These are phyloP conservation scores for Articulospora tetracladia DNA, from an alignment of 495 filamentous ascomycete species.

Conservation along the genomic window DNA sequence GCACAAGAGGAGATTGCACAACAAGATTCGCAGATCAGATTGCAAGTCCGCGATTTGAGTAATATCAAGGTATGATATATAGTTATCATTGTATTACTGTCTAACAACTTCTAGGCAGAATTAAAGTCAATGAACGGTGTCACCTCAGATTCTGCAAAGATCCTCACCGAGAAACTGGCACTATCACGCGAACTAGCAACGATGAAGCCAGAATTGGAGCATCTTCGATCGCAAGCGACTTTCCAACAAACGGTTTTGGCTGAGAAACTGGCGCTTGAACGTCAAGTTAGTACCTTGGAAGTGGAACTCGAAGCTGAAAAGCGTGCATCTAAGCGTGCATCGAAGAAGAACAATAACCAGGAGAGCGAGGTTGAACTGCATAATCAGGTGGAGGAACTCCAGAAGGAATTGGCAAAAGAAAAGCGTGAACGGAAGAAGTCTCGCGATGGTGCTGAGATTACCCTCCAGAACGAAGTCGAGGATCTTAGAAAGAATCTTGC, in stretches of 20 bases:
- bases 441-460: conserved; percentile 47
- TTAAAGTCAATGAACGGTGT: conserved; percentile 57
- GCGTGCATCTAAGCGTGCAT: conserved; percentile 55
- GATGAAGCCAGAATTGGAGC: conserved; percentile 74
- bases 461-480: conserved; percentile 41
- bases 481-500: conserved; percentile 46
- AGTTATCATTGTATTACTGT: background rate
- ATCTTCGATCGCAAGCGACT: conserved; percentile 64
- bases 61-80: conserved; percentile 57
- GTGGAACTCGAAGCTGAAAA: conserved; percentile 79
- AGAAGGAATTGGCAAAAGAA: conserved; percentile 50
- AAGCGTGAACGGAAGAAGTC: conserved; percentile 32
- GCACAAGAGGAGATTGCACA: conserved; percentile 50
- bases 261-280: conserved; percentile 72
- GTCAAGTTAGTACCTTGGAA: conserved; percentile 69
- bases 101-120: conserved; percentile 52
- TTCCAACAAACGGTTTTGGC: conserved; percentile 61
- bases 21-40: conserved; percentile 51
- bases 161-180: conserved; percentile 72
- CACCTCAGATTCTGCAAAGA: conserved; percentile 61
- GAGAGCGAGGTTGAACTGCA: conserved; percentile 42
- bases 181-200: conserved; percentile 67
- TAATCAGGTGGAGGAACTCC: conserved; percentile 39
- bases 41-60: conserved; percentile 58
- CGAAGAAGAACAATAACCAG: conserved; percentile 37